phyloP scores from a whole-genome alignment of 2,329 filamentous ascomycete species.

The Arthrobotrys conoides region DNA sequence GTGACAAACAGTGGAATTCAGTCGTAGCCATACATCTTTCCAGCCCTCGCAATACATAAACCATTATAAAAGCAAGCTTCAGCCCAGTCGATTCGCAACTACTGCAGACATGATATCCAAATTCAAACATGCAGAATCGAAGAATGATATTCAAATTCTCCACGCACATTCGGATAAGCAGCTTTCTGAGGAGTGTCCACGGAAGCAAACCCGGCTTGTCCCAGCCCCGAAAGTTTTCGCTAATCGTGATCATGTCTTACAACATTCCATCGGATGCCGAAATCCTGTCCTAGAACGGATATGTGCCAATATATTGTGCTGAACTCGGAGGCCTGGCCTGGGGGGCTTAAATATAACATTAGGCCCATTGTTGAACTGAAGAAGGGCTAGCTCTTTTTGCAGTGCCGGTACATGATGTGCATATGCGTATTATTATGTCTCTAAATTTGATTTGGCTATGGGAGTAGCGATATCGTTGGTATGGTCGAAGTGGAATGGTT shows the following conservation, averaged over 20 bases:
- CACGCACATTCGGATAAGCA: background rate
- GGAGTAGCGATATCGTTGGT: background rate
- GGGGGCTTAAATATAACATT: background rate
- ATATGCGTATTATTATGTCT: slow-evolving; percentile 11
- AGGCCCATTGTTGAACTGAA: background rate
- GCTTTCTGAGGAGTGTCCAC: background rate
- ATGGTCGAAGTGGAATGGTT: background rate
- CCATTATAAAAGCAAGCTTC: no score
- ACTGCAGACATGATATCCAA: no score
- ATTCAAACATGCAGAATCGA: background rate
- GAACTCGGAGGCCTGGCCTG: background rate
- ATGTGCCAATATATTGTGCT: background rate
- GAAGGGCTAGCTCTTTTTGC: background rate
- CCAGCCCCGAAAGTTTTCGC: background rate
- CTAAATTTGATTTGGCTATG: background rate
- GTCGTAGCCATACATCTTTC: no score
- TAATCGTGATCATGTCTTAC: slow-evolving; percentile 22
- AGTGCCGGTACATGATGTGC: background rate
- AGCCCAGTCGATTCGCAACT: no score
- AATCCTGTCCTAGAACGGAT: background rate
- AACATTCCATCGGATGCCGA: background rate
- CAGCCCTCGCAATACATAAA: no score
- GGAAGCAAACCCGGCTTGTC: background rate
- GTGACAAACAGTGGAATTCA: no score
- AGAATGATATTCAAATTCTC: background rate